These are phyloP conservation scores for Bipolaris sorokiniana DNA, from an alignment of 2,329 filamentous ascomycete species.

Conservation along the genomic window DNA sequence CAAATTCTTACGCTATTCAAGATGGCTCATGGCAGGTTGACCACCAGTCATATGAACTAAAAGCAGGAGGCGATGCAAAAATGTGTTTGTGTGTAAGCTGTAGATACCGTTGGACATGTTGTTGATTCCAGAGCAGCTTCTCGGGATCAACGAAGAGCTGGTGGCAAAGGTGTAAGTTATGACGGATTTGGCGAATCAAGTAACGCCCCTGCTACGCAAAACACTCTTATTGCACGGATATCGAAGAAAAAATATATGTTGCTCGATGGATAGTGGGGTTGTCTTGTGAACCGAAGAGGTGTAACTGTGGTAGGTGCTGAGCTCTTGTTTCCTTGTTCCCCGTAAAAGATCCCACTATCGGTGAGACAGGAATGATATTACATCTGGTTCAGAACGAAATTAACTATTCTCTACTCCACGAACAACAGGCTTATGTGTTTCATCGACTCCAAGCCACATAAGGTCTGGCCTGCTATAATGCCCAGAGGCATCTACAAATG, in stretches of 20 bases:
- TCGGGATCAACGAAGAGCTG: not conserved
- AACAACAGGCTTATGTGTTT: too few relatives aligned
- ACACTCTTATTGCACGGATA: not conserved
- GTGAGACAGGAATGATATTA: too few relatives aligned
- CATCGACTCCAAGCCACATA: too few relatives aligned
- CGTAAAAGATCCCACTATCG: too few relatives aligned
- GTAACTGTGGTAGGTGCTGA: not conserved
- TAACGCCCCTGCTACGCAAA: not conserved
- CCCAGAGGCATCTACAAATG: too few relatives aligned
- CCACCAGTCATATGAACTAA: not conserved
- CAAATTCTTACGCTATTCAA: too few relatives aligned
- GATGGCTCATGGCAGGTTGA: not conserved
- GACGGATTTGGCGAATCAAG: not conserved
- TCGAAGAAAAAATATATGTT: not conserved
- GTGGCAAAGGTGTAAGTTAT: not conserved
- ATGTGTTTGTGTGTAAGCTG: not conserved
- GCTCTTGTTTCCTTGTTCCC: not conserved
- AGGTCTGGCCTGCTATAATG: too few relatives aligned
- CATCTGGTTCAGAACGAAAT: too few relatives aligned
- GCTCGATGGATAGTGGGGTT: not conserved
- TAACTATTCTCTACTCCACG: too few relatives aligned
- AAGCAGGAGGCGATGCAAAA: not conserved
- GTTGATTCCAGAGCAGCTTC: not conserved
- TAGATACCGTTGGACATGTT: not conserved
- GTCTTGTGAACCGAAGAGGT: not conserved